These are phyloP conservation scores for Leishmania aethiopica DNA, from an alignment of 208 protist species.

Conservation along the genomic window DNA sequence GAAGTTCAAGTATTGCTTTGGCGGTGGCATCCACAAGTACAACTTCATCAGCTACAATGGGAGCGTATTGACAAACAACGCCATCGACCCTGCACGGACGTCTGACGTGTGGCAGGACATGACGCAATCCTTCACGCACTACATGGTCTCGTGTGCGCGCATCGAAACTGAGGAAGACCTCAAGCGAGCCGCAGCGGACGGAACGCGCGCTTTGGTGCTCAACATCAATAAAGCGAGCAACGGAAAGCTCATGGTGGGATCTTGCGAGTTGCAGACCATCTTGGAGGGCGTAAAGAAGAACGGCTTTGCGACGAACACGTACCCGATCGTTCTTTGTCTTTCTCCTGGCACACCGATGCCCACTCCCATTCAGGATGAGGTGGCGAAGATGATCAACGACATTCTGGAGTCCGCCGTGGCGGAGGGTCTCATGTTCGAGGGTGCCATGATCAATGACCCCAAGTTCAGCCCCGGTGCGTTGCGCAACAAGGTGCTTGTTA, in stretches of 20 bases:
- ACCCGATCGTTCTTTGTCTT: slow-evolving; percentile 84
- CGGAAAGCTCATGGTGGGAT: slow-evolving; percentile 61
- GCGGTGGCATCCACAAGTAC: slow-evolving; percentile 81
- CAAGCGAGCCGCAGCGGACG: slow-evolving; percentile 44
- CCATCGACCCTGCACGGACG: slow-evolving; percentile 71
- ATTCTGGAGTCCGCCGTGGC: slow-evolving; percentile 60
- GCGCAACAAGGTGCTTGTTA: slow-evolving; percentile 82
- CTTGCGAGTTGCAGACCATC: slow-evolving; percentile 58
- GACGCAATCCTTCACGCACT: slow-evolving; percentile 88
- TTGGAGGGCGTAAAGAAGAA: slow-evolving; percentile 71
- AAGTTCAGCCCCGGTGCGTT: slow-evolving; percentile 88
- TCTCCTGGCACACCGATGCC: slow-evolving; percentile 49
- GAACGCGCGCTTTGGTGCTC: slow-evolving; percentile 54
- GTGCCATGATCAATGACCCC: slow-evolving; percentile 84
- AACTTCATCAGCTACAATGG: slow-evolving; percentile 87
- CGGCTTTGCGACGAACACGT: slow-evolving; percentile 74
- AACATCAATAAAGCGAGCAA: slow-evolving; percentile 49
- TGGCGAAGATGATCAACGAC: slow-evolving; percentile 61
- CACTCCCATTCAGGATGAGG: slow-evolving; percentile 54
- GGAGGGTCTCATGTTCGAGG: slow-evolving; percentile 90
- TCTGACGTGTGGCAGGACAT: slow-evolving; percentile 91
- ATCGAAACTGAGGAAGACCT: slow-evolving; percentile 75
- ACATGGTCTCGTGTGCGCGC: slow-evolving; percentile 62
- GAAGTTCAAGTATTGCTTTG: slow-evolving; percentile 90
- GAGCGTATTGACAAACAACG: slow-evolving; percentile 83